These are phyloP conservation scores for Zygosaccharomyces pseudobailii DNA, from an alignment of 1,139 yeast species.

Conservation along the genomic window DNA sequence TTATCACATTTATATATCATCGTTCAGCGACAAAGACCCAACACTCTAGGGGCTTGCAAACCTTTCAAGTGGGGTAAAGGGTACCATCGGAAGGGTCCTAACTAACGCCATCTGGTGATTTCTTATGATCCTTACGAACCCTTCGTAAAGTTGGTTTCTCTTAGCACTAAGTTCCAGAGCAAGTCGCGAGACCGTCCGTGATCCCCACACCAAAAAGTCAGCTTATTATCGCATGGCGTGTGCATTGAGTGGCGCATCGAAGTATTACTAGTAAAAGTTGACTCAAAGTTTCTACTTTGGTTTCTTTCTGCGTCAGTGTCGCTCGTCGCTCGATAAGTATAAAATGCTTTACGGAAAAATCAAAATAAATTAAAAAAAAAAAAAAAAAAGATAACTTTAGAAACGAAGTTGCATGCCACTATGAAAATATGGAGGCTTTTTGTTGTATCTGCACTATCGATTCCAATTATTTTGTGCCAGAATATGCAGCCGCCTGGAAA, in stretches of 20 bases:
- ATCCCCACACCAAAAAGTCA: neutral
- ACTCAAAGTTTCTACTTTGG: neutral
- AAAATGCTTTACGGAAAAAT: neutral
- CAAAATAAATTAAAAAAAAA: neutral
- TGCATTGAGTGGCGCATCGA: neutral
- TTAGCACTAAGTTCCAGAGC: neutral
- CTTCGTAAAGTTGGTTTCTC: neutral
- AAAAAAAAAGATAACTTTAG: neutral
- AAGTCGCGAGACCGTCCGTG: neutral
- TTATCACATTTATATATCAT: neutral
- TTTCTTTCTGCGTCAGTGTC: constrained; percentile 3
- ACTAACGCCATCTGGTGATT: neutral
- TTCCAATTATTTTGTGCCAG: neutral
- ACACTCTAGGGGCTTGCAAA: neutral
- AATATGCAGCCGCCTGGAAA: neutral
- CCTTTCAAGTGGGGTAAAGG: neutral
- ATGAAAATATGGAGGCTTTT: neutral
- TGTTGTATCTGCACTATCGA: neutral
- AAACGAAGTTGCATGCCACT: neutral
- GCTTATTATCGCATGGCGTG: neutral
- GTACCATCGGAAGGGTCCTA: neutral
- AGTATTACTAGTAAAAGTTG: too few species aligned
- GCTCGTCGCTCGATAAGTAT: neutral
- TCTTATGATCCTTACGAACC: neutral
- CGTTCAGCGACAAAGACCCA: neutral